These are phyloP conservation scores for Ulvella scutata DNA, from an alignment of 139 green algal genomes.

Conservation along the genomic window DNA sequence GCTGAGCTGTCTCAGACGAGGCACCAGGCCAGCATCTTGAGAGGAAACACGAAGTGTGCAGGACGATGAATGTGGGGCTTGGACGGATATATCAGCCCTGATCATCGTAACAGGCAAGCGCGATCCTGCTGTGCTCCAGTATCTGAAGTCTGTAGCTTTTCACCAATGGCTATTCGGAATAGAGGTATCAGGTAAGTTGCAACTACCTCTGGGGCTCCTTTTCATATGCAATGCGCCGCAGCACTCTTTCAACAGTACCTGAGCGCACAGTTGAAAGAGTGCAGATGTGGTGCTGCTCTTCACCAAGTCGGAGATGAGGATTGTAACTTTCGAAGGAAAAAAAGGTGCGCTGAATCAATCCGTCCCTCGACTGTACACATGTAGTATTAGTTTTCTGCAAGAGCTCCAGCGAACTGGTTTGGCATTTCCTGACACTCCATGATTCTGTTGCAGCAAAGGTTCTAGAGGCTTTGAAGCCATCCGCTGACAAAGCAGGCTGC, in stretches of 20 bases:
- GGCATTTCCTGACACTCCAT: not conserved
- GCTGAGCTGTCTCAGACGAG: no score
- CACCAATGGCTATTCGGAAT: conserved; percentile 92
- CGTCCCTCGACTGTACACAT: not conserved
- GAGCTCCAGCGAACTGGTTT: not conserved
- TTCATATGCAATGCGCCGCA: not conserved
- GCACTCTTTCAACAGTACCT: not conserved
- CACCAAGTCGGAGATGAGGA: conserved; percentile 44
- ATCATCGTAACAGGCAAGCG: conserved; percentile 23
- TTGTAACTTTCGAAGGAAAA: conserved; percentile 65
- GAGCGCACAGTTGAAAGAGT: conserved; percentile 1
- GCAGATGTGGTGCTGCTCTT: conserved; percentile 84
- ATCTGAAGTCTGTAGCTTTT: conserved; percentile 76
- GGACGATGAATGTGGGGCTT: not conserved
- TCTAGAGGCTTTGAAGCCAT: not conserved
- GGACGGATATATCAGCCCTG: conserved; percentile 18
- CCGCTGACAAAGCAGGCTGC: not conserved
- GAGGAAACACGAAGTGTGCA: not conserved
- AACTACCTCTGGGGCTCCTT: not conserved
- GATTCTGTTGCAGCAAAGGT: conserved; percentile 2
- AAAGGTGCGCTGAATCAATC: conserved; percentile 38
- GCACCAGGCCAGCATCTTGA: no score
- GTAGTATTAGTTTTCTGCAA: not conserved
- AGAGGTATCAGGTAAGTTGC: conserved; percentile 62
- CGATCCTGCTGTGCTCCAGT: conserved; percentile 51